Base-by-base conservation (phyloP, 1,139 yeast genomes). In the Saccharomycopsis crataegensis region DNA sequence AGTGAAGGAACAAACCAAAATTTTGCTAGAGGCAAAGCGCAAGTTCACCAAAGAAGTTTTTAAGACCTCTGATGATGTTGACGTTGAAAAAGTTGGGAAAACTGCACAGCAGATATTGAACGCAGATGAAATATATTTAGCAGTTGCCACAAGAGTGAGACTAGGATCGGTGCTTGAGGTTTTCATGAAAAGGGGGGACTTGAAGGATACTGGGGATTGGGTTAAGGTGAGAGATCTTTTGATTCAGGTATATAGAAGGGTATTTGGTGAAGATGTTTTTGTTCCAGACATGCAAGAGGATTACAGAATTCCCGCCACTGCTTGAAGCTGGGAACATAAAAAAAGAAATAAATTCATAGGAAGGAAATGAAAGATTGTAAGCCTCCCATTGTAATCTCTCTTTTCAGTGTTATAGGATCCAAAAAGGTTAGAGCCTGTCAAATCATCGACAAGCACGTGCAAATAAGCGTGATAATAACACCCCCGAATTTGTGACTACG, bases 141-240 rank as follows among this genome's bases (percentile, higher is more conserved):
- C 49, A 7, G 44, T 44, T 7, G 52, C 49, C 6, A 36, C 14
- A 12, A 47, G 44, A 11, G 37, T 34, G 12, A 12, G 48, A 12
- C 9, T 44, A 11, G 36, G 16, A 14, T 32, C 33, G 12, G 43
- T 44, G 33, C 17, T 50, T 6, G 37, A 32, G 8, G 34, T 17
- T 17, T 34, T 53, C 9, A 31, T 53, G 31, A 50, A 51, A 42
- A 17, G 56, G 28, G 32, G 48, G 34, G 56, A 53, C 32, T 33
- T 53, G 32, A 17, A 43, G 17, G 28, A 14, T 9, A n/a, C 28
- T 6, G 33, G 12, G 7, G 43, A 12, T 9, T 50, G 50, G 53
- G 22, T 12, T 9, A 33, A 11, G n/a, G 12, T 9, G 3, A 34
- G 43, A 22, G 16, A 47, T 12, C 11, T 9, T 8, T 11, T 47